Percentiles rank a stretch among this genome's conserved stretches.
Evolutionary conservation across 2,329 filamentous ascomycete genomes (phyloP).

Genomic region (Fusarium multiceps): DNA sequence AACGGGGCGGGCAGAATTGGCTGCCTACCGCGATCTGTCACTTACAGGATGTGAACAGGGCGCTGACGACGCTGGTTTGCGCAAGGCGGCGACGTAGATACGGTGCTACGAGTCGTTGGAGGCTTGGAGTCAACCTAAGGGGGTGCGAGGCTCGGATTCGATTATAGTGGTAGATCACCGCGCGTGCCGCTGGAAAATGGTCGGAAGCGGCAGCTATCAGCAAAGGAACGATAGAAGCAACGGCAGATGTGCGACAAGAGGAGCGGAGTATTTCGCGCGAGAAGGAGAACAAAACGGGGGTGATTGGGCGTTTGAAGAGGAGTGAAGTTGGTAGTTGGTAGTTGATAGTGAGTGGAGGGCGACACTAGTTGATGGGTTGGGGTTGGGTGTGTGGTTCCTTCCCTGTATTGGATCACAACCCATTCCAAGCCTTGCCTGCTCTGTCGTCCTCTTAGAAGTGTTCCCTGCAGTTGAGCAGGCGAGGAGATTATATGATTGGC

Average conservation of each 20-base stretch:
- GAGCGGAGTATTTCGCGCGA: conserved; percentile 29
- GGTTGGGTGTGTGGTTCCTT: conserved; percentile 40
- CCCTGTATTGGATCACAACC: conserved; percentile 33
- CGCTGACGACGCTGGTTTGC: conserved; percentile 38
- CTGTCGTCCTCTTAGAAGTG: conserved; percentile 16
- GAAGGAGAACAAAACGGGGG: conserved; percentile 34
- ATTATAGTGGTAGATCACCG: conserved; percentile 38
- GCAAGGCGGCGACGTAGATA: conserved; percentile 29
- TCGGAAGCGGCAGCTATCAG: conserved; percentile 8
- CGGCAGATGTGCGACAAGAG: conserved; percentile 13
- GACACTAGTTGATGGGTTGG: conserved; percentile 43
- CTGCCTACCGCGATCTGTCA: conserved; percentile 23
- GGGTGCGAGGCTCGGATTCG: conserved; percentile 19
- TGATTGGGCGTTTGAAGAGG: conserved; percentile 40
- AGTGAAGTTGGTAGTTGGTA: conserved; percentile 48
- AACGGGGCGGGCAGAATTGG: conserved; percentile 12
- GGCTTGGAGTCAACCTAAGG: conserved; percentile 36
- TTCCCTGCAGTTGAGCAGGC: conserved; percentile 19
- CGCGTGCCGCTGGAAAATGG: conserved; percentile 49
- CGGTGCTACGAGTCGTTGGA: conserved; percentile 36
- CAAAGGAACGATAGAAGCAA: not conserved
- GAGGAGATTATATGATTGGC: conserved; percentile 51
- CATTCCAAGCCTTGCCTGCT: conserved; percentile 36
- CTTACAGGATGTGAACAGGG: conserved; percentile 9
- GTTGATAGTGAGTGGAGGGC: conserved; percentile 43